Conservation (phyloP, 1,284 basidiomycete genomes). For the Irpex sp. region DNA sequence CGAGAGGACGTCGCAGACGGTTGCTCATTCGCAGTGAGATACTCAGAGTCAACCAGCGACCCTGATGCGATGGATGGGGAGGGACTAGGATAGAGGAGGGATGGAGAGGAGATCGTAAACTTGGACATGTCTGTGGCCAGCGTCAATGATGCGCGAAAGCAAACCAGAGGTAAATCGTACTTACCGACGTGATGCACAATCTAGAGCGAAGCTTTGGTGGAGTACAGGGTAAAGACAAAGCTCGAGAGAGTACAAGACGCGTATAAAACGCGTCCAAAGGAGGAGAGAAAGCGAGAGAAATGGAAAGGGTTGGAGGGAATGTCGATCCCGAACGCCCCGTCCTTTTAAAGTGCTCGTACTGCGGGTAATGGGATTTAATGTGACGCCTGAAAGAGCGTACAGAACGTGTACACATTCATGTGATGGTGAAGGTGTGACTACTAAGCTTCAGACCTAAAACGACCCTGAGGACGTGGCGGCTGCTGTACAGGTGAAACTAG, state of each 20-base stretch:
- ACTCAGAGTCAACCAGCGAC: constrained; percentile 1
- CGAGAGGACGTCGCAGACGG: background rate
- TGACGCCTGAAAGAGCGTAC: background rate
- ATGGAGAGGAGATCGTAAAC: background rate
- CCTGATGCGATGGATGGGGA: background rate
- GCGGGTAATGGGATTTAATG: background rate
- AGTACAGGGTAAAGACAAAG: background rate
- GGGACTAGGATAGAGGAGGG: background rate
- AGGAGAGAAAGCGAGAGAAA: background rate
- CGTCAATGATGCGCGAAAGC: background rate
- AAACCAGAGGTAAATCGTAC: background rate
- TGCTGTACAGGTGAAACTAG: background rate
- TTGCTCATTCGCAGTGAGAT: background rate
- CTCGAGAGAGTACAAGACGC: background rate
- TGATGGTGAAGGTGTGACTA: background rate
- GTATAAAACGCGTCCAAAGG: background rate
- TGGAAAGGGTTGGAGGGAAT: background rate
- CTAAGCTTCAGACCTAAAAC: background rate
- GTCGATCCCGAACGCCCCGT: background rate
- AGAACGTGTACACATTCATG: background rate
- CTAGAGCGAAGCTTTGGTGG: background rate
- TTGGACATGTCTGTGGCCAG: background rate
- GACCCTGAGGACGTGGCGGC: background rate
- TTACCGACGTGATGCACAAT: background rate
- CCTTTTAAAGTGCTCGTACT: background rate